Base-by-base conservation (phyloP, 129 eudicot species). In the Escallonia rubra region DNA sequence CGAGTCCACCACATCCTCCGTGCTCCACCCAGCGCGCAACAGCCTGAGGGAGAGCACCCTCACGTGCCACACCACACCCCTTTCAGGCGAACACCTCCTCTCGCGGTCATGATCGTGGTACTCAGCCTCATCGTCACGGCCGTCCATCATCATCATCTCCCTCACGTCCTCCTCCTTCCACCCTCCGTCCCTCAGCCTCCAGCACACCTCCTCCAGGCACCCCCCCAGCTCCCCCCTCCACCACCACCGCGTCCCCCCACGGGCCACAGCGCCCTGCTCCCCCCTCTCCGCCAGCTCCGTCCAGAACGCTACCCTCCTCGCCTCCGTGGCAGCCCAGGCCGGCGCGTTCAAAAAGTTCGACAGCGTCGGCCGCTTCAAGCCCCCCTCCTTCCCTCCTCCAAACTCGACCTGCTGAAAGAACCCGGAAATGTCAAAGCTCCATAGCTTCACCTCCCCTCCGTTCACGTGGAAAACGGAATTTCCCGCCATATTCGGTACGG, bases 71-170 rank as follows among this genome's bases (percentile, higher is more conserved):
- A 50, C 74, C 68, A 83, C 81, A 38, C 43, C 76, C 67, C 67
- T 79, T 66, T 14, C 10, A 65, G 59, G 48, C 8, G 51, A 41
- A 47, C 64, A 13, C 38, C 49, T 66, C 51, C 48, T 74, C 40
- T 42, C 59, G 34, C 4, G 34, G 14, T 54, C 57, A 52, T 8
- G 12, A 16, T 59, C 60, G 34, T 23, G 34, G 34, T 23, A 23
- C 34, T 23, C 34, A 59, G 5, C 0, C 8, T 7, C 23, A 13
- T 66, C 76, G 66, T 87, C 90, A 10, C 74, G 61, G 15, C 86
- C 88, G 73, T 82, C 88, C 76, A 81, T 80, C 79, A 76, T 73
- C 95, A 87, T 87, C 96, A 91, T 91, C 72, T 91, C 97, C 69
- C 84, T 78, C 0, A 91, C 86, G 3, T 91, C 97, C 40, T 78